Evolutionary conservation across 1,284 basidiomycete species (phyloP), one percentile per base, ranked within the genome.

Genomic region (Heimioporus retisporus): DNA sequence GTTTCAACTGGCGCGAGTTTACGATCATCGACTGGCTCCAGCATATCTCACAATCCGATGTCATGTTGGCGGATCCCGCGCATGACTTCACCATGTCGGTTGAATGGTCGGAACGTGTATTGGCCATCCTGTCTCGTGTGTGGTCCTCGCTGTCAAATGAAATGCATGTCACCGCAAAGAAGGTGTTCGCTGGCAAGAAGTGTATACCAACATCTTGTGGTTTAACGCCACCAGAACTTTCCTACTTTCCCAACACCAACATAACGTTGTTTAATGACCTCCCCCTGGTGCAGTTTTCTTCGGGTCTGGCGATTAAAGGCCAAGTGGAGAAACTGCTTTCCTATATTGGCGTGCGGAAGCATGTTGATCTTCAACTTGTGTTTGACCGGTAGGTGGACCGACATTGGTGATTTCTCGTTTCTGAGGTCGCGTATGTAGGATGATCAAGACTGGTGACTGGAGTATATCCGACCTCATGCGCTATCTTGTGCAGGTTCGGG

Each of bases 341-440:
- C 35, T 88, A 86, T 0, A 82, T 99, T 1, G 96, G 96, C 14
- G 95, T 99, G 15, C 88, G 96, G 28, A 94, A 92, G 73, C 97
- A 98, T 72, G 96, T 99, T 16, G 95, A 97, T 65, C 84, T 97
- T 2, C 95, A 97, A 76, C 83, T 96, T 6, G 85, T 96, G 21
- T 97, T 96, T 74, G 88, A 91, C 67, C 84, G 94, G 92, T 94
- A 66, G 66, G 84, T 72, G 16, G 21, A 43, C 13, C 57, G 46
- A 16, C 11, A n/a, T 23, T 46, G 31, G 6, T 56, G 35, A 15
- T 21, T 44, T 43, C n/a, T 21, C 16, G 11, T 55, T n/a, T 53
- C 58, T 69, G 44, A 67, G 53, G 13, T 23, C 10, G 10, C 46
- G 5, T 59, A 6, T 42, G 18, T 28, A 95, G 95, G 73, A 94